Evolutionary conservation across 2,329 filamentous ascomycete genomes (phyloP).

Genomic region (Stachybotrys chartarum): DNA sequence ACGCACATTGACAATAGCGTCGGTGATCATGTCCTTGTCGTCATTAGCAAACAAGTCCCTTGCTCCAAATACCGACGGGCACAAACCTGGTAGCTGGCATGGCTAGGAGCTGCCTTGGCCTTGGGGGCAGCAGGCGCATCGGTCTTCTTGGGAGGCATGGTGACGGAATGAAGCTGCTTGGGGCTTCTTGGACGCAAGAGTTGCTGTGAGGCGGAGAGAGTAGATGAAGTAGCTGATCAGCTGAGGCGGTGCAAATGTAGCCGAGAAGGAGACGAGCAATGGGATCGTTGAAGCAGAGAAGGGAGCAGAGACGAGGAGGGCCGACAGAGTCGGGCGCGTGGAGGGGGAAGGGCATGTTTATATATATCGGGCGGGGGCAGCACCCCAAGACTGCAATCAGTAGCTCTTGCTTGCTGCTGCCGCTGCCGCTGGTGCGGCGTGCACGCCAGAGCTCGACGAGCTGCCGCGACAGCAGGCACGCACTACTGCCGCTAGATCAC

Average conservation of each 20-base stretch:
- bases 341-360: conserved; percentile 44
- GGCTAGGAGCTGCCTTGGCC: conserved; percentile 42
- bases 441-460: not conserved
- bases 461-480: not conserved
- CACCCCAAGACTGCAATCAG: conserved; percentile 42
- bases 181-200: conserved; percentile 3
- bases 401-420: conserved; percentile 22
- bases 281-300: conserved; percentile 23
- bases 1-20: conserved; percentile 55
- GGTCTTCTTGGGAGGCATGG: conserved; percentile 56
- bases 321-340: conserved; percentile 42
- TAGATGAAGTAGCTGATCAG: conserved; percentile 7
- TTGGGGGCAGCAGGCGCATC: conserved; percentile 28
- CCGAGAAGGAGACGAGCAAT: conserved; percentile 7
- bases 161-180: conserved; percentile 20
- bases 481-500: not conserved
- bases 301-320: conserved; percentile 27
- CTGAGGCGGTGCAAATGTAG: conserved; percentile 12
- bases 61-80: conserved; percentile 4
- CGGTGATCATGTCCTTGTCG: conserved; percentile 53
- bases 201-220: conserved; percentile 7
- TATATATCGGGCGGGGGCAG: conserved; percentile 54
- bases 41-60: conserved; percentile 23
- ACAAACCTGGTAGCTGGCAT: conserved; percentile 54
- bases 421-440: not conserved